Evolutionary conservation across 176 grass and related monocot species (phyloP), one percentile per base, ranked within the genome.

Genomic region (Carex kokanica): DNA sequence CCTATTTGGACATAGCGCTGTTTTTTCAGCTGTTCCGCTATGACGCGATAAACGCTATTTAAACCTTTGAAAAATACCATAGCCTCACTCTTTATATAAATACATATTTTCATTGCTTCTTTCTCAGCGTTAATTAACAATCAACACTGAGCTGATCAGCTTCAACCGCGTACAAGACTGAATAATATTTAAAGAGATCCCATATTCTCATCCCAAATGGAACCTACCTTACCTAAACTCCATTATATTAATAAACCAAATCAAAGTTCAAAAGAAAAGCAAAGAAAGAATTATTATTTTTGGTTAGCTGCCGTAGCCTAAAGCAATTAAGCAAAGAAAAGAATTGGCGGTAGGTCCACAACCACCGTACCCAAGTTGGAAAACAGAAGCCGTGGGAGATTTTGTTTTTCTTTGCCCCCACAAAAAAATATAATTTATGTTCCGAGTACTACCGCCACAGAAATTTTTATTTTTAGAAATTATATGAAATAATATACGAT

Each of bases 191-290:
- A 82, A 23, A 81, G 58, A 67, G 80, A 82, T 82, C 12, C 8
- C 59, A 66, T 25, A 66, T 8, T 31, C 24, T n/a, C 13, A 38
- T 66, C 66, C 12, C 0, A 49, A 55, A n/a, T 53, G 6, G 51
- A 51, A 24, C 60, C 80, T 64, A 45, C 56, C 80, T 82, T 9
- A 82, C 40, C 80, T 82, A 82, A 82, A 82, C 60, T 51, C 80
- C 36, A 82, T 65, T 82, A 82, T 65, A 82, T 65, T 60, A 55
- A 79, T 59, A 31, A 82, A 82, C 12, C n/a, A 52, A 82, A 45
- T 64, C 58, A 82, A 82, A 34, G 80, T 82, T 67, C 10, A 66
- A 81, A 82, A 29, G 0, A 0, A 68, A 40, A 40, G 6, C 6
- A 43, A 64, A 81, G 17, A 64, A 81, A 47, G 1, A 11, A 47